Evolutionary conservation across 2,329 filamentous ascomycete species (phyloP).

Genomic region (Madurella fahalii): DNA sequence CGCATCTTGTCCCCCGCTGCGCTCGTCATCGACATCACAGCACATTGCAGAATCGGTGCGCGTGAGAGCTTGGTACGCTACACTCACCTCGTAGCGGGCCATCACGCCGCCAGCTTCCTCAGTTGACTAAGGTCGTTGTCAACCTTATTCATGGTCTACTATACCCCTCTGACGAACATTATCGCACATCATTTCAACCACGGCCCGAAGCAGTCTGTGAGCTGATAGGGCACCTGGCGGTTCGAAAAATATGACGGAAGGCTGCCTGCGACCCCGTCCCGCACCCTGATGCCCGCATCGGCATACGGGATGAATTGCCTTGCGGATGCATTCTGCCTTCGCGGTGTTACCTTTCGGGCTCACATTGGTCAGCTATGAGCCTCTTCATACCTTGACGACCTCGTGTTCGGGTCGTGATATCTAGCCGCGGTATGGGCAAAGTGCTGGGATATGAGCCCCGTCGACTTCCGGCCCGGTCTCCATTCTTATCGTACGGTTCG

Average conservation of each 20-base stretch:
- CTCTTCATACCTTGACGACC: not conserved
- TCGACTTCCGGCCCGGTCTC: not conserved
- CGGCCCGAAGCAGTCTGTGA: not conserved
- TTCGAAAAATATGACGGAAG: not conserved
- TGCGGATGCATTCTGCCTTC: not conserved
- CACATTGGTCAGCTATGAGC: not conserved
- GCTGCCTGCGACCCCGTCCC: not conserved
- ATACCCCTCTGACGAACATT: not conserved
- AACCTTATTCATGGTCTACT: not conserved
- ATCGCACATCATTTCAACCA: not conserved
- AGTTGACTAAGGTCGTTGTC: not conserved
- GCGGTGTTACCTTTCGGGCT: slow-evolving; percentile 2
- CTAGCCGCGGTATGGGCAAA: not conserved
- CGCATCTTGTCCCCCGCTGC: not conserved
- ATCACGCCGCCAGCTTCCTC: not conserved
- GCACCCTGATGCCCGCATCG: not conserved
- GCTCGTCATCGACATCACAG: not conserved
- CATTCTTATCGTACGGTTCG: not conserved
- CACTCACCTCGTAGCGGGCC: not conserved
- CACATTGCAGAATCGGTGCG: slow-evolving; percentile 1
- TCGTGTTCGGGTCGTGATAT: slow-evolving; percentile 1
- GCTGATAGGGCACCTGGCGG: not conserved
- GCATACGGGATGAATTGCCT: not conserved
- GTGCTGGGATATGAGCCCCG: slow-evolving; percentile 15
- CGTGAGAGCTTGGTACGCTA: not conserved